These are phyloP conservation scores for Forsythia viridissima DNA, from an alignment of 257 asterid genomes.

Conservation along the genomic window DNA sequence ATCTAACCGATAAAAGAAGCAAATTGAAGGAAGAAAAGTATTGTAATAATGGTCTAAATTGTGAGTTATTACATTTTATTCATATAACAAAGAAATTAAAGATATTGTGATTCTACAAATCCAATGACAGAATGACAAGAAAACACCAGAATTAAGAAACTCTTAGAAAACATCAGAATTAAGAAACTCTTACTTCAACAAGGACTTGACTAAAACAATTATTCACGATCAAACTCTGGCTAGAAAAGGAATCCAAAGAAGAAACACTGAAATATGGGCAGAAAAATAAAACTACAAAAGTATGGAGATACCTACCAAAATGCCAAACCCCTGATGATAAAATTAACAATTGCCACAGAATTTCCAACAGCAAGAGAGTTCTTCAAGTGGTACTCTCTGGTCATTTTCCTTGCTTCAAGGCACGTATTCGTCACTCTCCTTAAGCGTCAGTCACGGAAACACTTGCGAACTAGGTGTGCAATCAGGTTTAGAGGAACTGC, in stretches of 20 bases:
- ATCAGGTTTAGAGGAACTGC: background rate
- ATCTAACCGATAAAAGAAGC: background rate
- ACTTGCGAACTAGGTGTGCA: background rate
- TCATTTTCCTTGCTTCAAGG: background rate
- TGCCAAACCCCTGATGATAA: background rate
- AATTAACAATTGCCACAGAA: background rate
- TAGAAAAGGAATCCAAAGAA: too few relatives aligned
- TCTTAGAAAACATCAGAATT: too few relatives aligned
- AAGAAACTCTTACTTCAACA: background rate
- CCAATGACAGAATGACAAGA: background rate
- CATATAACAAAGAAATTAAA: too few relatives aligned
- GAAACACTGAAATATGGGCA: too few relatives aligned
- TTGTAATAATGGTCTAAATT: background rate
- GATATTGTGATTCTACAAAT: too few relatives aligned
- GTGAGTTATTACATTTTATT: background rate
- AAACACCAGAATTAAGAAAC: background rate
- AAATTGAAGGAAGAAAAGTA: background rate
- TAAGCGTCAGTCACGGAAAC: background rate
- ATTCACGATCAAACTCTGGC: too few relatives aligned
- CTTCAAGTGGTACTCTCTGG: background rate
- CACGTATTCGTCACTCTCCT: background rate
- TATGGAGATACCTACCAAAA: background rate
- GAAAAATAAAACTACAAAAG: too few relatives aligned
- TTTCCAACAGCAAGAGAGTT: background rate
- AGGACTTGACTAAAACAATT: too few relatives aligned